Evolutionary conservation across 306 rosid species (phyloP), one percentile per base, ranked within the genome.

Genomic region (Dryas octopetala): DNA sequence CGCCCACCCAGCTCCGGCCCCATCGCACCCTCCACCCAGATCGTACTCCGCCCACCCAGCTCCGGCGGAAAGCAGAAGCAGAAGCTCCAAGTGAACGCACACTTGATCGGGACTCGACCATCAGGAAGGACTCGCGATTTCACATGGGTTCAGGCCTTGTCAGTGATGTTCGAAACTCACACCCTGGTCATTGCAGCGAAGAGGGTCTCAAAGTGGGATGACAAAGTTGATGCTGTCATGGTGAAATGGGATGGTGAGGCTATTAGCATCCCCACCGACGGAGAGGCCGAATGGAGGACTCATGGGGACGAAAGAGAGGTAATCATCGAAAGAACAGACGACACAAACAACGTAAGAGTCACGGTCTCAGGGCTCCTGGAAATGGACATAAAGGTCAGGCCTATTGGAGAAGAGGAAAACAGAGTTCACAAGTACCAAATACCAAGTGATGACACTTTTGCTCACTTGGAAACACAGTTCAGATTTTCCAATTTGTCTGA

Each of bases 131-230:
- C 88, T 13, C 89, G 97, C 3, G 95, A 91, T 82, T 91, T 75
- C 62, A 91, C 97, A 66, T 91, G 97, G 95, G 97, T 91, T 63
- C 92, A 91, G 62, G 95, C 95, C 41, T 80, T 91, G 4, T 53
- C 90, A 63, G 62, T 89, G 65, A 81, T 89, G 90, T 91, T 91
- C 40, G 92, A 89, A 48, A 43, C 80, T 23, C 95, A 89, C 88
- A 86, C 91, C 57, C 92, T 91, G 13, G 89, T 78, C n/a, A 57
- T 91, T 41, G 79, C 91, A 67, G 90, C 97, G 17, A 91, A 82
- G 62, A 86, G 86, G 74, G 86, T 89, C 26, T 74, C 95, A 73
- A 71, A 74, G 6, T 91, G 92, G 97, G 78, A 89, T 54, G 88
- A 83, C 81, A 78, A 52, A 0, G 84, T 86, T 16, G 97, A 88